A percentile compares a stretch with the other conserved stretches of the same genome.
Conservation (phyloP, 2,329 filamentous ascomycete genomes). For the Scedosporium apiospermum region DNA sequence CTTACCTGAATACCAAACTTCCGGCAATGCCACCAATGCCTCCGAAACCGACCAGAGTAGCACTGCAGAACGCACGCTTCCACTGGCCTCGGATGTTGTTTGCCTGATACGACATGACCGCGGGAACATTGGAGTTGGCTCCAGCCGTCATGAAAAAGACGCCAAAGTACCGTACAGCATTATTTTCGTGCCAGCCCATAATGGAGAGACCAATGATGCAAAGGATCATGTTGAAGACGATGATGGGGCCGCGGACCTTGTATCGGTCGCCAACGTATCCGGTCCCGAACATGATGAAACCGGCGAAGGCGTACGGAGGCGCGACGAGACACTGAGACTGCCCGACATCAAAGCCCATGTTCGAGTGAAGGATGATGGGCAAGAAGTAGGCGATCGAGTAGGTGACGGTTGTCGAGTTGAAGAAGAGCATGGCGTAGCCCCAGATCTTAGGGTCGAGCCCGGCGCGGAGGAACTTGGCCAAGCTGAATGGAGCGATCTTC, state of each 20-base stretch:
- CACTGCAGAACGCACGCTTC: slow-evolving; percentile 74
- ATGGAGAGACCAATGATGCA: slow-evolving; percentile 61
- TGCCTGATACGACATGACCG: slow-evolving; percentile 69
- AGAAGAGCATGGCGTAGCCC: slow-evolving; percentile 51
- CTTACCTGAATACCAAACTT: slow-evolving; percentile 57
- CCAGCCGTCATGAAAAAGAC: slow-evolving; percentile 69
- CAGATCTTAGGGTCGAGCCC: slow-evolving; percentile 49
- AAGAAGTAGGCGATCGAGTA: slow-evolving; percentile 75
- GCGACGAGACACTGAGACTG: slow-evolving; percentile 62
- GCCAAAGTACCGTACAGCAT: slow-evolving; percentile 59
- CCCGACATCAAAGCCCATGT: slow-evolving; percentile 55
- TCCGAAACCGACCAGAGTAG: slow-evolving; percentile 66
- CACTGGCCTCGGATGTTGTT: slow-evolving; percentile 85
- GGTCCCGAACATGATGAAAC: slow-evolving; percentile 48
- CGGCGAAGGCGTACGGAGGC: slow-evolving; percentile 58
- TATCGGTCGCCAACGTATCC: slow-evolving; percentile 60
- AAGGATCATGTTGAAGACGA: slow-evolving; percentile 56
- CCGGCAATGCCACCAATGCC: slow-evolving; percentile 73
- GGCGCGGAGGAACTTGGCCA: slow-evolving; percentile 34
- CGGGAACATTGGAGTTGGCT: slow-evolving; percentile 68
- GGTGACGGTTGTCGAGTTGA: slow-evolving; percentile 59
- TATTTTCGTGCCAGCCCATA: slow-evolving; percentile 54
- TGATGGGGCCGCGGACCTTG: slow-evolving; percentile 54
- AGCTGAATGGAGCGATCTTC: slow-evolving; percentile 41
- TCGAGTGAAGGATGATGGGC: slow-evolving; percentile 58